Base-by-base conservation (phyloP, 495 filamentous ascomycete species). In the Aspergillus leporis region DNA sequence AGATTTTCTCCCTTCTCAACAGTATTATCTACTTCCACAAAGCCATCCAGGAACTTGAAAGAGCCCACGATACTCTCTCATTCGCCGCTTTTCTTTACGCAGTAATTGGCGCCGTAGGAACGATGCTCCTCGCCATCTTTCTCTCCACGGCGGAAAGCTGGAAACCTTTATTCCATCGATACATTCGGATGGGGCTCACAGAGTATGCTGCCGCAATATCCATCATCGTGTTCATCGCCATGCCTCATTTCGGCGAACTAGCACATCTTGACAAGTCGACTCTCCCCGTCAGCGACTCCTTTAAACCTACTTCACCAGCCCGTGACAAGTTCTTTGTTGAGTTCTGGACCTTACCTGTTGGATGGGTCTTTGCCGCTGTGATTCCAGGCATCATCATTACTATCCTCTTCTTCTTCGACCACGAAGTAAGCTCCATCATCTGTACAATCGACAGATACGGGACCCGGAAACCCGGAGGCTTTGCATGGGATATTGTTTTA, bases 11-110 rank as follows among this genome's bases (percentile, higher is more conserved):
- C 1, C 81, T 90, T 0, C 71, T 90, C 4, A 90, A 90, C 68
- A 86, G 83, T 63, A 81, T 90, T 55, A 90, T 90, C 59, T 90
- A 90, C 68, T 89, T 90, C 66, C 84, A 89, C 63, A 90, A 90
- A 68, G 87, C 87, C 23, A 75, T 88, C 23, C 86, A 89, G 65
- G 87, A 90, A 63, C 79, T 89, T 0, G 71, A 89, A 64, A 73
- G 87, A 55, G 82, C 82, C 31, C 85, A 89, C 57, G 73, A 69
- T 31, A 70, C 64, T 25, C 78, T 85, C 3, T 84, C 83, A 0
- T 83, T 89, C 56, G 87, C 88, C 6, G 85, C 86, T 0, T 90
- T 90, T 56, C 79, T 90, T 12, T 90, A 90, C 65, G 80, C 84
- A 9, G 76, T 90, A 41, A 89, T 90, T 34, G 88, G 87, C 10